Evolutionary conservation across 768 basidiomycete genomes (phyloP).

Genomic region (Boletellus sp.): DNA sequence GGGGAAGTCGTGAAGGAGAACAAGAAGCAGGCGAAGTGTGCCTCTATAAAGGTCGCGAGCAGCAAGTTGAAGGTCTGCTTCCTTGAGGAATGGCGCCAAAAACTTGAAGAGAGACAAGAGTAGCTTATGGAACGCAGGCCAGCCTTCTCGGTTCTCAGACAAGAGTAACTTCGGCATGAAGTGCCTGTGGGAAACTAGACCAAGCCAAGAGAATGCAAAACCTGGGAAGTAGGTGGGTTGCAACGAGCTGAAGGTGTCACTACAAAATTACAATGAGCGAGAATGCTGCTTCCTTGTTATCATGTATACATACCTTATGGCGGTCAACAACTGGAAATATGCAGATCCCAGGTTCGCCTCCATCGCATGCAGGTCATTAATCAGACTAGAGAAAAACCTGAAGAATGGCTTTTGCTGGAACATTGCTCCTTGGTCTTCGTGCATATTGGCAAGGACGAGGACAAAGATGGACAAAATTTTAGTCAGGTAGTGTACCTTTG

Average conservation of each 20-base stretch:
- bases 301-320: slow-evolving; percentile 68
- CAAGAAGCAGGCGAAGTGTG: slow-evolving; percentile 83
- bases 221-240: slow-evolving; percentile 97
- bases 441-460: slow-evolving; percentile 88
- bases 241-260: slow-evolving; percentile 92
- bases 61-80: slow-evolving; percentile 73
- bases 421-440: slow-evolving; percentile 86
- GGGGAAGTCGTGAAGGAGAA: slow-evolving; percentile 97
- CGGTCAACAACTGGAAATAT: slow-evolving; percentile 84
- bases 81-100: slow-evolving; percentile 84
- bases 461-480: slow-evolving; percentile 98
- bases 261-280: slow-evolving; percentile 28
- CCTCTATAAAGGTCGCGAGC: slow-evolving; percentile 89
- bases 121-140: slow-evolving; percentile 94
- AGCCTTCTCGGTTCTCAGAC: slow-evolving; percentile 90
- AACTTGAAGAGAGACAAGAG: slow-evolving; percentile 94
- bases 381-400: slow-evolving; percentile 94
- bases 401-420: slow-evolving; percentile 99
- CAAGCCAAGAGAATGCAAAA: slow-evolving; percentile 98
- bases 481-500: slow-evolving; percentile 93
- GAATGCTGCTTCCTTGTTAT: not conserved
- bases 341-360: slow-evolving; percentile 83
- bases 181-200: slow-evolving; percentile 88
- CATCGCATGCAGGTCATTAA: slow-evolving; percentile 87
- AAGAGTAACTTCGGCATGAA: slow-evolving; percentile 96